Conservation (phyloP, 177 flowering plant genomes). For the Vitis hybrid region DNA sequence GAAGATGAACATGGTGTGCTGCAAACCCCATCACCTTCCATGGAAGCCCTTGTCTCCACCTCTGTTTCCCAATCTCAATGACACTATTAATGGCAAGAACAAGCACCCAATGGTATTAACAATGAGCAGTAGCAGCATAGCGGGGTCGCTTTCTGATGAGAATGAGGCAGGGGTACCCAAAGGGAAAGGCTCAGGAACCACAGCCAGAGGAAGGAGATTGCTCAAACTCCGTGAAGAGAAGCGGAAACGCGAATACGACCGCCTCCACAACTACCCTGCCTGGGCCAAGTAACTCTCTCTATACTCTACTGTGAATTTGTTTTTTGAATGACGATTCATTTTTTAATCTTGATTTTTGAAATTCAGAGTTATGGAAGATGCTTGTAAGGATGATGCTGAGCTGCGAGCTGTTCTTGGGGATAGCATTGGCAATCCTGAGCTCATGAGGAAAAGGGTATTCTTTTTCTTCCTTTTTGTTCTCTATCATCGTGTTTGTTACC, state of each 20-base stretch:
- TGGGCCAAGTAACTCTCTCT: slow-evolving; percentile 73
- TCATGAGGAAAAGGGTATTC: slow-evolving; percentile 66
- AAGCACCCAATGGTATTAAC: background rate
- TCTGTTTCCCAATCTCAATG: too few relatives aligned
- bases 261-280: slow-evolving; percentile 71
- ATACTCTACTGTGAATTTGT: background rate
- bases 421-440: slow-evolving; percentile 89
- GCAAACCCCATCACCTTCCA: too few relatives aligned
- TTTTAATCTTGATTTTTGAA: background rate
- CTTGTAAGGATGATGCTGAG: slow-evolving; percentile 75
- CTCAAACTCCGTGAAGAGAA: slow-evolving; percentile 81
- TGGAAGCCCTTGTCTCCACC: too few relatives aligned
- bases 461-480: background rate
- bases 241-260: slow-evolving; percentile 70
- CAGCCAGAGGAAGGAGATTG: slow-evolving; percentile 81
- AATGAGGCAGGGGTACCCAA: background rate
- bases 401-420: slow-evolving; percentile 87
- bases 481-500: too few relatives aligned
- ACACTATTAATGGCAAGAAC: too few relatives aligned
- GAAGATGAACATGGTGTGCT: too few relatives aligned
- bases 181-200: slow-evolving; percentile 65
- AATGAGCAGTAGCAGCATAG: background rate
- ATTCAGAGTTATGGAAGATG: slow-evolving; percentile 77
- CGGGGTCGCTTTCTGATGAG: background rate
- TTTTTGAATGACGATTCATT: slow-evolving; percentile 7